Conservation (phyloP, 1,139 yeast genomes). For the Saccharomycopsis hybrid region DNA sequence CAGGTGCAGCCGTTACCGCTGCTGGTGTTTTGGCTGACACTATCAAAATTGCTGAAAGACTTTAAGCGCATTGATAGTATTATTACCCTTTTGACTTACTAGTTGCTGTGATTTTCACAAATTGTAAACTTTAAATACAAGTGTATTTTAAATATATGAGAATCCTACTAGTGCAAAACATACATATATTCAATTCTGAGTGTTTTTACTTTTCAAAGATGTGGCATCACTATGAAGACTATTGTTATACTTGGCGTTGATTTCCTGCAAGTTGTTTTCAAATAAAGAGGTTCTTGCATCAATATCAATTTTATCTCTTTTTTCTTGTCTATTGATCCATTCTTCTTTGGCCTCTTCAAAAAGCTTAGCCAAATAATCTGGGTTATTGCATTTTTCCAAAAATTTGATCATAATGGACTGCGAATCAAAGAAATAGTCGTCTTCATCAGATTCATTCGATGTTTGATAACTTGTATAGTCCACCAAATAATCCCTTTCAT, state of each 20-base stretch:
- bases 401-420: slow-evolving; percentile 69
- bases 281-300: too few species aligned
- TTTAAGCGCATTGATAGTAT: slow-evolving; percentile 6
- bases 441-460: slow-evolving; percentile 2
- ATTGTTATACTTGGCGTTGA: too few species aligned
- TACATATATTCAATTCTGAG: too few species aligned
- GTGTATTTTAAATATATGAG: neutral
- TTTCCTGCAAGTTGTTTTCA: too few species aligned
- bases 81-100: neutral
- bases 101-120: neutral
- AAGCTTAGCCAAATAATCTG: slow-evolving; percentile 39
- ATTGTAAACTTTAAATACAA: neutral
- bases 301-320: too few species aligned
- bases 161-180: too few species aligned
- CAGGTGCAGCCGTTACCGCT: slow-evolving; percentile 98
- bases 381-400: slow-evolving; percentile 53
- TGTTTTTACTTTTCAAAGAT: too few species aligned
- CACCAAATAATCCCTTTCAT: slow-evolving; percentile 8
- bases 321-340: too few species aligned
- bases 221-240: too few species aligned
- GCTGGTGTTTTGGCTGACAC: slow-evolving; percentile 96
- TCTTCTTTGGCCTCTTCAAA: slow-evolving; percentile 55
- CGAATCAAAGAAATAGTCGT: slow-evolving; percentile 40
- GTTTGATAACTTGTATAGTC: slow-evolving; percentile 11
- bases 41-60: slow-evolving; percentile 82